Conservation (phyloP, 345 rosid genomes). For the Zanthoxylum bungeanum region DNA sequence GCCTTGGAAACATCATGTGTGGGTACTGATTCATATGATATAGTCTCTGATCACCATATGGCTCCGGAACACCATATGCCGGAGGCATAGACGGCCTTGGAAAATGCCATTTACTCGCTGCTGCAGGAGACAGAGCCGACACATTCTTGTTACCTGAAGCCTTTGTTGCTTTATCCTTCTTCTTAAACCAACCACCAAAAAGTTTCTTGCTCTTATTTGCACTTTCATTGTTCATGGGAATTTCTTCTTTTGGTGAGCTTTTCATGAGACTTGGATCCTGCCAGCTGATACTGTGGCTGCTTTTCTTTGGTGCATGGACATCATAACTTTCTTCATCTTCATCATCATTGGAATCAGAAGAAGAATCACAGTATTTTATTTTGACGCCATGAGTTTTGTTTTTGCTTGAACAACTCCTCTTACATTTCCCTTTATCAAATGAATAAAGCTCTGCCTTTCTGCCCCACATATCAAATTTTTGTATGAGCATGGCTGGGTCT, state of each 20-base stretch:
- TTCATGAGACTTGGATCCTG: not conserved
- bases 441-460: constrained; percentile 10
- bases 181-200: not conserved
- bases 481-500: not conserved
- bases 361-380: not conserved
- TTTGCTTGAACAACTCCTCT: not conserved
- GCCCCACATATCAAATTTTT: constrained; percentile 10
- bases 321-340: not conserved
- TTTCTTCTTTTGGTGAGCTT: not conserved
- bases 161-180: not conserved
- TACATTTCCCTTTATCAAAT: not conserved
- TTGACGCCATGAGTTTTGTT: not conserved
- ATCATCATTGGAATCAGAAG: not conserved
- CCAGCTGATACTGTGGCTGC: not conserved
- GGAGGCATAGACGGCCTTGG: too few relatives aligned
- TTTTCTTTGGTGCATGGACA: too few relatives aligned
- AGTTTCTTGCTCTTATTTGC: not conserved
- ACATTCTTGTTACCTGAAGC: not conserved
- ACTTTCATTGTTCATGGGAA: not conserved
- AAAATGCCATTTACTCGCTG: too few relatives aligned
- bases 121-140: too few relatives aligned
- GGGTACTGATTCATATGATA: not conserved
- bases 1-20: too few relatives aligned
- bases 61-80: too few relatives aligned
- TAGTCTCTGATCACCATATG: too few relatives aligned